Conservation (phyloP, 805 yeast species). For the Wickerhamomyces pijperi region DNA sequence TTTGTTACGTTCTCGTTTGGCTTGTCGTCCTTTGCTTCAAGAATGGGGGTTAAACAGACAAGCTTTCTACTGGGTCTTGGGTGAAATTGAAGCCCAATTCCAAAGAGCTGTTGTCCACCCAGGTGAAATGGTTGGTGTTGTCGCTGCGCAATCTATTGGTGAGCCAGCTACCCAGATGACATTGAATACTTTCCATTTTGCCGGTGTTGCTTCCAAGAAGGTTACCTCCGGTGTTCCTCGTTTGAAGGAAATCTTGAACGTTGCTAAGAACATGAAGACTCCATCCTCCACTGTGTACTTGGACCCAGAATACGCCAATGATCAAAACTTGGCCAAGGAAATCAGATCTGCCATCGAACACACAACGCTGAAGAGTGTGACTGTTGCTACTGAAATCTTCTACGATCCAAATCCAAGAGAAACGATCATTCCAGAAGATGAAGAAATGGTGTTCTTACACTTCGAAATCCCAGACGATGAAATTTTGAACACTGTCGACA, state of each 20-base stretch:
- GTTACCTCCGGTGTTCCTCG: conserved; percentile 97
- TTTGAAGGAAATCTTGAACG: conserved; percentile 93
- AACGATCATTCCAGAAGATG: conserved; percentile 94
- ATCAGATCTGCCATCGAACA: conserved; percentile 97
- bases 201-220: conserved; percentile 94
- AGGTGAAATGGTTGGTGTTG: conserved; percentile 97
- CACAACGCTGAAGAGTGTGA: conserved; percentile 86
- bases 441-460: conserved; percentile 93
- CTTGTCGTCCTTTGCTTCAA: conserved; percentile 82
- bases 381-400: conserved; percentile 93
- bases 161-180: conserved; percentile 99
- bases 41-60: conserved; percentile 76
- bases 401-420: conserved; percentile 97
- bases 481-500: conserved; percentile 85
- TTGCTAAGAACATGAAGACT: conserved; percentile 97
- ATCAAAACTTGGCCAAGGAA: conserved; percentile 88
- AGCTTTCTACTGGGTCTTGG: conserved; percentile 93
- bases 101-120: conserved; percentile 87
- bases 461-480: conserved; percentile 97
- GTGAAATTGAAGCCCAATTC: conserved; percentile 90
- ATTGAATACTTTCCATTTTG: conserved; percentile 93
- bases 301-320: conserved; percentile 67
- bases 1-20: conserved; percentile 82
- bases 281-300: conserved; percentile 97
- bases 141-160: conserved; percentile 96